Evolutionary conservation across 306 rosid genomes (phyloP), one percentile per base, ranked within the genome.

Genomic region (Casuarina glauca): DNA sequence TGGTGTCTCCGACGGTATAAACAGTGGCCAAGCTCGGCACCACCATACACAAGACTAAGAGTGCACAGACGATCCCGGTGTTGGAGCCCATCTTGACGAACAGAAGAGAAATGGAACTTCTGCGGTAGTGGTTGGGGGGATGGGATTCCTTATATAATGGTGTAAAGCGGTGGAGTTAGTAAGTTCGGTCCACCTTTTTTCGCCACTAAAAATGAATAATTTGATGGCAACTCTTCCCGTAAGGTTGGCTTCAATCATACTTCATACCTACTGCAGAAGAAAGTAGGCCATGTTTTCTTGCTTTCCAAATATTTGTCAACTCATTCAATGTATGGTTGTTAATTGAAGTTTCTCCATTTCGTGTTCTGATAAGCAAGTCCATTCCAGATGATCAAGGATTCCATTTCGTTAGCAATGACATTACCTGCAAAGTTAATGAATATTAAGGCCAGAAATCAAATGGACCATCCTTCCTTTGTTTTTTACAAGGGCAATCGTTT

Each of bases 1-100:
- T 67, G 36, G 89, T 20, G 44, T 88, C 99, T 72, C 99, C 99
- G 1, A 95, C 90, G 0, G 88, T 89, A 90, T 91, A 84, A 2
- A 76, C 93, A 0, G 87, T 82, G 60, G 98, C 97, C 2, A 86
- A 64, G 74, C 85, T 74, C 49, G 86, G 87, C 52, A 88, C 39
- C 35, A 71, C 84, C 90, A 88, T 80, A 73, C 75, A 84, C 51
- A 90, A 50, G 2, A 78, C 82, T 39, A 93, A 4, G 8, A 86
- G 42, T 17, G 79, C 35, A 48, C 76, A 70, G 46, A 83, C 72
- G 84, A 86, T 68, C 55, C 77, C 26, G 3, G 80, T 80, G 44
- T 36, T 74, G 19, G 78, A 83, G 81, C 52, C 87, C 98, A 92
- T 91, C 81, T 74, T 67, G 12, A 52, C 42, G 54, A 48, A 78